These are phyloP conservation scores for Bombardia bombarda DNA, from an alignment of 495 filamentous ascomycete genomes.

Conservation along the genomic window DNA sequence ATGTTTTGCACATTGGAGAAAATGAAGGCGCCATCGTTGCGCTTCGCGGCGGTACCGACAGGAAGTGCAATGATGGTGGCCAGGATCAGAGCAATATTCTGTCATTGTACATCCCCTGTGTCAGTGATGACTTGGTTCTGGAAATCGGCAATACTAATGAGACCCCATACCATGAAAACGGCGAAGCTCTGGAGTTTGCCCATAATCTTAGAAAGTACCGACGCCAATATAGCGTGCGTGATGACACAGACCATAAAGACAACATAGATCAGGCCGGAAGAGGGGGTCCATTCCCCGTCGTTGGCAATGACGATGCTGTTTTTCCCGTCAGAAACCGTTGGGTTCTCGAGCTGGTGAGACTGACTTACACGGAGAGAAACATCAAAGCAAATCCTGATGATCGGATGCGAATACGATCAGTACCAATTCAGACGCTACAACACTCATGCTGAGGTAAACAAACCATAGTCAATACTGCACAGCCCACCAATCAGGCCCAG, in stretches of 20 bases:
- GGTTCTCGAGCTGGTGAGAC: background rate
- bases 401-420: background rate
- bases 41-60: slow-evolving; percentile 34
- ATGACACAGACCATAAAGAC: slow-evolving; percentile 54
- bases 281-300: slow-evolving; percentile 56
- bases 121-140: no score
- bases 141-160: no score
- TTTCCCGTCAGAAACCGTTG: background rate
- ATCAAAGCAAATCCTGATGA: slow-evolving; percentile 15
- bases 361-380: slow-evolving; percentile 34
- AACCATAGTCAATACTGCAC: slow-evolving; percentile 50
- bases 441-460: background rate
- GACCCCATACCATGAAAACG: slow-evolving; percentile 39
- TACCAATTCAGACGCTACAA: background rate
- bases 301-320: slow-evolving; percentile 48
- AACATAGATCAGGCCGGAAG: slow-evolving; percentile 52
- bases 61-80: slow-evolving; percentile 61
- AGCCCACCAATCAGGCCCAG: slow-evolving; percentile 58
- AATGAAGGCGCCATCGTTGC: slow-evolving; percentile 41
- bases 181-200: slow-evolving; percentile 56
- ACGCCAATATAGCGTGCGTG: slow-evolving; percentile 51
- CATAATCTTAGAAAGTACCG: slow-evolving; percentile 51
- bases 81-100: slow-evolving; percentile 54
- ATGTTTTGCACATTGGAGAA: slow-evolving; percentile 44
- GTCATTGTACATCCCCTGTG: background rate